Evolutionary conservation across 2,329 filamentous ascomycete genomes (phyloP), one percentile per base, ranked within the genome.

Genomic region (Aspergillus carbonarius): DNA sequence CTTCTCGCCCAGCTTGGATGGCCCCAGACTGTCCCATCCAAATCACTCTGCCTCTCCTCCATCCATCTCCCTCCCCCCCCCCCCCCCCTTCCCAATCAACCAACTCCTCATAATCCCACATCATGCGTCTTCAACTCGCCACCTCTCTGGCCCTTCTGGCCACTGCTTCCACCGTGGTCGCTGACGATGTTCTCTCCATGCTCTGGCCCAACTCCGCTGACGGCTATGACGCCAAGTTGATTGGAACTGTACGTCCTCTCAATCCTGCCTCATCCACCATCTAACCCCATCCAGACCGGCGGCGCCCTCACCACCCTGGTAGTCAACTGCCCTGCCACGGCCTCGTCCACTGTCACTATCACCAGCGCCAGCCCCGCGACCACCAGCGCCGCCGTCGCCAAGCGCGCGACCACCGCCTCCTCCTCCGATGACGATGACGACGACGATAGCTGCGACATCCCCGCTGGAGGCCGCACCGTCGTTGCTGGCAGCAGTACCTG

Each of bases 71-170:
- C 35, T 40, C 37, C 20, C 10, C n/a, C n/a, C n/a, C n/a, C n/a
- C n/a, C n/a, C n/a, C 5, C 51, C 18, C 51, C 5, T 42, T 40
- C 9, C 20, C 39, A n/a, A 27, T 42, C 23, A 30, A 20, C 39
- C 17, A 42, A 32, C 9, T 32, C 27, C 25, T 32, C 17, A 52
- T 18, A 32, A 40, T 25, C 18, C 30, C n/a, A 39, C 56, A 46
- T 12, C 23, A 64, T 63, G 62, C 62, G 59, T 48, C n/a, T 58
- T 17, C 58, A 61, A 56, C 54, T 54, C 47, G 30, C 59, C 60
- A 54, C 63, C 57, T 58, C 67, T 56, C 32, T 69, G 50, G 66
- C 66, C 56, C 56, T 72, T 50, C 55, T 72, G 61, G 63, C 69
- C 40, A 61, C 64, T 58, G 63, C 63, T 46, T 64, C 68, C 39